Evolutionary conservation across 2,329 filamentous ascomycete genomes (phyloP), one percentile per base, ranked within the genome.

Genomic region (Alternaria metachromatica): DNA sequence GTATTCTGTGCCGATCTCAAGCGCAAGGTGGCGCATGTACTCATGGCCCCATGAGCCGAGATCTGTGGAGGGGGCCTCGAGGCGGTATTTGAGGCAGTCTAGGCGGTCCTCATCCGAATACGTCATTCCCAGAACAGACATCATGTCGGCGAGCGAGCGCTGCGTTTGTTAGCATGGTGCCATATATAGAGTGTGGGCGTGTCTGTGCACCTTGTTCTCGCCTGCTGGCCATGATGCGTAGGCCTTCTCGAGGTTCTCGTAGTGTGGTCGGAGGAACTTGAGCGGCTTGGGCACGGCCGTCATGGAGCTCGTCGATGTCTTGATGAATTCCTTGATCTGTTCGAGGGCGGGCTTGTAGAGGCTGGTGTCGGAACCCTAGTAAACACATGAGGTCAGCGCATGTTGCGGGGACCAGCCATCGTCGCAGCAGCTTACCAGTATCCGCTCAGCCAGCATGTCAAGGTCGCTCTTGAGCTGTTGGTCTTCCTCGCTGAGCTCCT

Each of bases 291-390:
- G 96, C 66, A 99, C 96, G 64, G 96, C 96, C 53, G 96, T 99
- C 96, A 99, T 99, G 49, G 96, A 99, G 63, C 94, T 98, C 71
- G 96, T 99, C 64, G 96, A 97, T 60, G 96, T 99, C 86, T 97
- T 98, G 86, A 99, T 99, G 79, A 93, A 96, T 76, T 90, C 93
- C 86, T 97, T 98, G 89, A 99, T 97, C 72, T 94, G 92, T 82
- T 98, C 94, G 72, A 99, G 86, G 58, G 96, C 92, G 63, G 94
- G 89, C 81, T 94, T 95, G 85, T 98, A 97, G 72, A 98, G 91
- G 63, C 89, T 90, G 70, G 87, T 87, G 83, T 98, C 92, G 70
- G 91, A 87, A 84, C 98, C 96, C 93, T 97, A 76, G 4, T 50
- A 45, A 41, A 45, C 41, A 50, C 64, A 48, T 49, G 28, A 49